Evolutionary conservation across 805 yeast species (phyloP).

Genomic region (Jamesozyma rosinii): DNA sequence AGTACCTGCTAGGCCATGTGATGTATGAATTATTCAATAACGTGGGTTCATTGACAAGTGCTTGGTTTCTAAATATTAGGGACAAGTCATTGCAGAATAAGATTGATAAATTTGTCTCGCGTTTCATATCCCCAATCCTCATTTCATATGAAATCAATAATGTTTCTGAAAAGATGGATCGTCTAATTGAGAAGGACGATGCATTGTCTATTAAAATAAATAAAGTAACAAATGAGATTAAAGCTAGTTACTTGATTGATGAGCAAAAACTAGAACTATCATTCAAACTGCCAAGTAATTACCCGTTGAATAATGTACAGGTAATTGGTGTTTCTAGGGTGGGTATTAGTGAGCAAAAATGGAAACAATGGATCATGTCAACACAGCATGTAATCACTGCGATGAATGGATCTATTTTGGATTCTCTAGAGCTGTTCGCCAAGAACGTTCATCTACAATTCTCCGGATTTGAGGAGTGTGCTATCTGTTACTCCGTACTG

Average conservation of each 20-base stretch:
- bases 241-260: slow-evolving; percentile 66
- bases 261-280: slow-evolving; percentile 79
- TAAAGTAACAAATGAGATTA: slow-evolving; percentile 54
- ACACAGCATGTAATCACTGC: slow-evolving; percentile 74
- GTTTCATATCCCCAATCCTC: slow-evolving; percentile 54
- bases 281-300: slow-evolving; percentile 61
- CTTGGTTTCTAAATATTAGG: slow-evolving; percentile 64
- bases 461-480: slow-evolving; percentile 93
- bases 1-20: slow-evolving; percentile 20
- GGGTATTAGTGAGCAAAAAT: slow-evolving; percentile 84
- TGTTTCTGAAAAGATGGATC: slow-evolving; percentile 37
- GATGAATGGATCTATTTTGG: slow-evolving; percentile 54
- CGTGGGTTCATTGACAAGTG: slow-evolving; percentile 27
- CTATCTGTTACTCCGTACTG: slow-evolving; percentile 86
- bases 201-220: slow-evolving; percentile 51
- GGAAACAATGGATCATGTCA: slow-evolving; percentile 92
- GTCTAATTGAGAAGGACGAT: slow-evolving; percentile 30
- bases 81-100: slow-evolving; percentile 53
- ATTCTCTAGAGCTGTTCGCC: slow-evolving; percentile 34
- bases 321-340: slow-evolving; percentile 72
- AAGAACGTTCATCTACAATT: slow-evolving; percentile 76
- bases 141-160: slow-evolving; percentile 47
- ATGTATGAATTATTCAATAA: slow-evolving; percentile 22
- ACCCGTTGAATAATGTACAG: slow-evolving; percentile 66
- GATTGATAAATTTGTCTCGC: slow-evolving; percentile 54